Evolutionary conservation across 768 basidiomycete genomes (phyloP), one percentile per base, ranked within the genome.

Genomic region (Leucosporidium scottii): DNA sequence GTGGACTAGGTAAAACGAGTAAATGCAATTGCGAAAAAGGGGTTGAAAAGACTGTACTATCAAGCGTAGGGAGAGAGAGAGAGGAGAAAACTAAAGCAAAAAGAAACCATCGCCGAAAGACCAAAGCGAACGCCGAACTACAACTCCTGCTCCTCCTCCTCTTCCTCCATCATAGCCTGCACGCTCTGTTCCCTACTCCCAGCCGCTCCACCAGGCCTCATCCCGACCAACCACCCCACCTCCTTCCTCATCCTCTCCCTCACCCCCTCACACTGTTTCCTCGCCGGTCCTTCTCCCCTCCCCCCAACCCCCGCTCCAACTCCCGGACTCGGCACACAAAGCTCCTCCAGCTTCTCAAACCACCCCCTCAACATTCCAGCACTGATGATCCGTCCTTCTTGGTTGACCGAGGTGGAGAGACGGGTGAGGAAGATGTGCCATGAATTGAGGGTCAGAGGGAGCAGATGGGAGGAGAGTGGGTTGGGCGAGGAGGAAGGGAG

Each of bases 161-260:
- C 64, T n/a, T 62, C 54, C 27, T 53, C 27, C 47, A 49, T 31
- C 9, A 10, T 17, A 4, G 55, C 57, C 0, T 28, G 5, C 54
- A n/a, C 36, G 8, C 12, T 30, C 58, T 5, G 34, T 34, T 34
- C 34, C 4, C 34, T 34, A 34, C 34, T 34, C 34, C 34, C 34
- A 4, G 4, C 8, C 31, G 4, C 23, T 18, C 6, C 27, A 4
- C 15, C 28, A 51, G 15, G 21, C 44, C 57, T 66, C 12, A 55
- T 39, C 20, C 74, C 73, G 1, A 74, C 65, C 2, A 73, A 30
- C 75, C 75, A 75, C 2, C 75, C 75, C 3, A 75, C 49, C 56
- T 75, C 75, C 47, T 36, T 66, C 49, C 65, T 61, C 59, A 69
- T 56, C 47, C 75, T 34, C 13, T 72, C 72, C 53, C 74, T n/a